Base-by-base conservation (phyloP, 106 monocot species). In the Allium sativum region DNA sequence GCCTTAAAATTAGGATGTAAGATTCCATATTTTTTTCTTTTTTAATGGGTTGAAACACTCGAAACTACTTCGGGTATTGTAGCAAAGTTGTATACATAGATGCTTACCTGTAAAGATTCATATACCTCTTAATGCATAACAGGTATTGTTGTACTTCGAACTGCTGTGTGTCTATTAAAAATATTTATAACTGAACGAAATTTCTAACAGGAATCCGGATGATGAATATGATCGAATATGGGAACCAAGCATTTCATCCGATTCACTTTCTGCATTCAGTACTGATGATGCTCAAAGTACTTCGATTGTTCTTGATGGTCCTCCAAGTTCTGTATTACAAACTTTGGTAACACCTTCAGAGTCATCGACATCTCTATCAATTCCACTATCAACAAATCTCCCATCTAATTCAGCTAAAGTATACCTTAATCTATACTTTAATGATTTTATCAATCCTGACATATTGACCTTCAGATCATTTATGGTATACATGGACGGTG, bases 191-290 rank as follows among this genome's bases (percentile, higher is more conserved):
- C 31, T 31, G 31, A 31, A 31, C 31, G 5, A 31, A 31, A 31
- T 31, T 31, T 31, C 0, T 31, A 31, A 6, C 18, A 65, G 59
- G 64, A 64, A 72, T 19, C 21, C 50, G 12, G 73, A 65, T 11
- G 65, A 65, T 40, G 11, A 9, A 15, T 73, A 66, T n/a, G 66
- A 73, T n/a, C 72, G 72, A 15, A 72, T 72, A 10, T 72, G 72
- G 72, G 4, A 0, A 10, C 52, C 73, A 6, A 7, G 10, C 19
- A 10, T 0, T 9, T 2, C 18, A 8, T 7, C 59, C 7, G 45
- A 42, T 17, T 18, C 18, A 0, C 41, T 66, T 7, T 18, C 42
- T 7, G 21, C 43, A 0, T 46, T 72, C 16, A 53, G 8, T 3
- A 72, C 41, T 45, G 41, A 65, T 54, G 21, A 56, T 12, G 6